Evolutionary conservation across 2,329 filamentous ascomycete genomes (phyloP).

Genomic region (Penicillium sp.): DNA sequence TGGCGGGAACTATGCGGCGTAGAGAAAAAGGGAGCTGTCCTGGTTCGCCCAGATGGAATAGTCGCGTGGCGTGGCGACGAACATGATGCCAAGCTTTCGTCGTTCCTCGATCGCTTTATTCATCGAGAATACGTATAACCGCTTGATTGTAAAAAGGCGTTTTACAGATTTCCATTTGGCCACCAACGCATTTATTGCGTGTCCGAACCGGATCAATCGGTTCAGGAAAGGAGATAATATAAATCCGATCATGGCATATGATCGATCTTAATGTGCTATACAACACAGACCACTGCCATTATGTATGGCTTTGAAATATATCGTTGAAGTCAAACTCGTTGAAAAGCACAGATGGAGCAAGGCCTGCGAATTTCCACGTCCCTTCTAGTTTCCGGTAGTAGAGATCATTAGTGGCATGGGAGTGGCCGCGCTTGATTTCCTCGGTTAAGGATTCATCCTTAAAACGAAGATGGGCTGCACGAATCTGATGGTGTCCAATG

Average conservation of each 20-base stretch:
- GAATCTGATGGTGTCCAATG: conserved; percentile 57
- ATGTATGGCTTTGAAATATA: background rate
- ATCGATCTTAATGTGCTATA: background rate
- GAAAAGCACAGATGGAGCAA: conserved; percentile 40
- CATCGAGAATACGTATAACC: background rate
- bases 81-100: background rate
- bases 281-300: background rate
- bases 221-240: background rate
- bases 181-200: background rate
- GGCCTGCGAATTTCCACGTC: conserved; percentile 59
- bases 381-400: conserved; percentile 57
- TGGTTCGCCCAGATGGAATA: conserved; percentile 35
- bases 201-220: background rate
- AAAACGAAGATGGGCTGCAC: conserved; percentile 60
- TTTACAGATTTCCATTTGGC: background rate
- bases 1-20: conserved; percentile 1
- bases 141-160: background rate
- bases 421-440: conserved; percentile 57
- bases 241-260: background rate
- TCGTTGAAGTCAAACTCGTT: background rate
- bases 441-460: conserved; percentile 43
- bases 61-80: conserved; percentile 22
- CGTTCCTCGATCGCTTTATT: background rate
- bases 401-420: conserved; percentile 55
- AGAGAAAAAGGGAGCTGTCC: conserved; percentile 24